Evolutionary conservation across 2,329 filamentous ascomycete genomes (phyloP).

Genomic region (Pseudogymnoascus verrucosus): DNA sequence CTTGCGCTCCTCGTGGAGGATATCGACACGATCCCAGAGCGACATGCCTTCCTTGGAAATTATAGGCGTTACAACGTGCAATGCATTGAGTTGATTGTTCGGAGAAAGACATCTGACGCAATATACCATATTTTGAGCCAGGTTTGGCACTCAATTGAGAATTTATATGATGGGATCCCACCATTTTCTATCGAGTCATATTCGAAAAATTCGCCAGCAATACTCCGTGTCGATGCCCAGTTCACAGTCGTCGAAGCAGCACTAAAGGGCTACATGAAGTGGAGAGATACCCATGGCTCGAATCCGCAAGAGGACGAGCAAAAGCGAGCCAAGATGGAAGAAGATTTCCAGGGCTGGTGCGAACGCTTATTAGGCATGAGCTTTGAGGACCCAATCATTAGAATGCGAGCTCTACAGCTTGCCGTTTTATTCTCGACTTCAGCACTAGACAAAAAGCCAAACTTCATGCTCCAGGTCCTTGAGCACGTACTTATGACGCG

Average conservation of each 20-base stretch:
- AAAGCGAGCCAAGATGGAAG: constrained; percentile 50
- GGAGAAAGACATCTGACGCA: constrained; percentile 74
- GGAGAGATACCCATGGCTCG: constrained; percentile 48
- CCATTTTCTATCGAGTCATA: constrained; percentile 57
- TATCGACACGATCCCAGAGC: constrained; percentile 87
- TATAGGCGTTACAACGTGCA: constrained; percentile 86
- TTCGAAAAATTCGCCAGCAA: constrained; percentile 61
- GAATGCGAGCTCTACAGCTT: constrained; percentile 72
- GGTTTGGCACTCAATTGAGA: constrained; percentile 65
- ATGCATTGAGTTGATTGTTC: constrained; percentile 79
- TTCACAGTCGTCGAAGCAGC: constrained; percentile 84
- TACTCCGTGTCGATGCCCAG: constrained; percentile 77
- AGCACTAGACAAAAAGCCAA: constrained; percentile 66
- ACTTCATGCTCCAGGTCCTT: constrained; percentile 80
- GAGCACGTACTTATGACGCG: constrained; percentile 85
- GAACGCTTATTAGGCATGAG: constrained; percentile 60
- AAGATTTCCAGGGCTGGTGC: constrained; percentile 64
- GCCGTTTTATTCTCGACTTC: constrained; percentile 79
- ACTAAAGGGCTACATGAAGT: constrained; percentile 81
- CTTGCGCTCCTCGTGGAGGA: constrained; percentile 82
- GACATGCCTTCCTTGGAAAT: constrained; percentile 91
- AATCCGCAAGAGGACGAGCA: constrained; percentile 43
- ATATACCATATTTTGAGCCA: constrained; percentile 78
- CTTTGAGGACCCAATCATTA: constrained; percentile 76
- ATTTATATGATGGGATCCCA: constrained; percentile 64